Evolutionary conservation across 2,329 filamentous ascomycete genomes (phyloP), one percentile per base, ranked within the genome.

Genomic region (Cercospora zeina): DNA sequence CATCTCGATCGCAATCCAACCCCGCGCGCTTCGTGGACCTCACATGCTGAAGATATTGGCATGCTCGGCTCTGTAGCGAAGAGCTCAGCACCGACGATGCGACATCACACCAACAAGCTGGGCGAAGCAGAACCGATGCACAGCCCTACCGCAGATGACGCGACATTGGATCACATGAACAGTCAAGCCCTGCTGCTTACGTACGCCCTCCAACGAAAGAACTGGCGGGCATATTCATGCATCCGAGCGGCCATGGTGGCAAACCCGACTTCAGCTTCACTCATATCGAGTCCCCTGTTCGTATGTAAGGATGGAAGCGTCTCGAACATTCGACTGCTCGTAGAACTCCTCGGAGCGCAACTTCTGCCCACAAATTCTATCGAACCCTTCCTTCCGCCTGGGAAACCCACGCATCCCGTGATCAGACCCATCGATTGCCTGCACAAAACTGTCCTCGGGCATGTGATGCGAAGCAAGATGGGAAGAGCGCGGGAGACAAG

Each of bases 21-120:
- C 27, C 9, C 13, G 21, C 6, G 42, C 42, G 24, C 42, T 24
- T 16, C 39, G 13, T 13, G 4, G 24, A 7, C 24, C 4, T 27
- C 42, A 24, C 21, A 11, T 49, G 42, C 21, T 49, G 42, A 24
- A n/a, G 14, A n/a, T n/a, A 49, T 49, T 49, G 42, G 42, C 42
- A 49, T 49, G 42, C 42, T 49, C 42, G 42, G 42, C 42, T 24
- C 42, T 49, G 42, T 49, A 49, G 42, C 42, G 42, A 49, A 30
- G 42, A 30, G 42, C 42, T 49, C 27, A 49, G 42, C 42, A 49
- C 13, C 4, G 21, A 49, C 13, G 14, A 27, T 27, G 13, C 42
- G 42, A 30, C 42, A 49, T 49, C 42, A 49, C 27, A 49, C 21
- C 13, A n/a, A 27, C 13, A n/a, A 27, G 21, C 42, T 49, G 42